These are phyloP conservation scores for Ustulina deusta DNA, from an alignment of 2,329 filamentous ascomycete species.

Conservation along the genomic window DNA sequence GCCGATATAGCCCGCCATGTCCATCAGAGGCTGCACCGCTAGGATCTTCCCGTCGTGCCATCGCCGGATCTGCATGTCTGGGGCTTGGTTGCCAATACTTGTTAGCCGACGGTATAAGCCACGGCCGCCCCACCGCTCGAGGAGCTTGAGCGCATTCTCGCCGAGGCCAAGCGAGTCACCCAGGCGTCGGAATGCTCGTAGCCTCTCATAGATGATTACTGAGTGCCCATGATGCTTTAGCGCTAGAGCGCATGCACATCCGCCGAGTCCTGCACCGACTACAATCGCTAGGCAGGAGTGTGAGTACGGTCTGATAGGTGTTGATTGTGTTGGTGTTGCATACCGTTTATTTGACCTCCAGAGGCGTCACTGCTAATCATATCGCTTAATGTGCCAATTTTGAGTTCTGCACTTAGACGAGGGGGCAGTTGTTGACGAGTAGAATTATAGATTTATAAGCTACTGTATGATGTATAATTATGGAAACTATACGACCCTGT, in stretches of 20 bases:
- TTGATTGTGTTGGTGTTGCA: neutral
- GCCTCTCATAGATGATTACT: constrained; percentile 59
- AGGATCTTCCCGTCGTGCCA: constrained; percentile 62
- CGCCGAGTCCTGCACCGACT: constrained; percentile 63
- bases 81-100: constrained; percentile 60
- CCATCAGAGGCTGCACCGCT: constrained; percentile 61
- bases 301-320: constrained; percentile 12
- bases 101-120: constrained; percentile 54
- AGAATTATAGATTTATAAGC: neutral
- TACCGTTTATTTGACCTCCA: constrained; percentile 29
- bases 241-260: constrained; percentile 61
- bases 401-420: neutral
- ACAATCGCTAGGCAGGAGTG: constrained; percentile 55
- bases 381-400: neutral
- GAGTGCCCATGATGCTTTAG: constrained; percentile 60
- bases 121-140: constrained; percentile 58
- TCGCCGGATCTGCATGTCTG: constrained; percentile 61
- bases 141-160: constrained; percentile 60
- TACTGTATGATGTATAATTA: neutral
- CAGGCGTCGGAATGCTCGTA: constrained; percentile 57
- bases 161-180: constrained; percentile 61
- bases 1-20: constrained; percentile 62
- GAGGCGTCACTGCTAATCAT: constrained; percentile 18
- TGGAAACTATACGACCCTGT: neutral
- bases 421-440: constrained; percentile 4